Base-by-base conservation (phyloP, 2,329 filamentous ascomycete genomes). In the Nectriaceae sp. region DNA sequence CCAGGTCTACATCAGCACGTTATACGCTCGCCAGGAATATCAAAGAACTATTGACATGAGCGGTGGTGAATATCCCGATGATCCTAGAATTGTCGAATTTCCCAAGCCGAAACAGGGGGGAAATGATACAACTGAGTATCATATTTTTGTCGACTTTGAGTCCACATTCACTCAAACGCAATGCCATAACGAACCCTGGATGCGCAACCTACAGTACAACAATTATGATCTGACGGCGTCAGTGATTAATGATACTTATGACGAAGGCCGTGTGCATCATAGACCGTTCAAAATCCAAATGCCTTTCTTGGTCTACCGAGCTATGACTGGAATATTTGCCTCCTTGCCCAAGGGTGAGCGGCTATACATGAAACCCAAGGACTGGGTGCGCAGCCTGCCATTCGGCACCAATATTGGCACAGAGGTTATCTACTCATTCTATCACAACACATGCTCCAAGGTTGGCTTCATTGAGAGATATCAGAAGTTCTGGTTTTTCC, bases 81-180 rank as follows among this genome's bases (percentile, higher is more conserved):
- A 54, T 10, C 33, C 33, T 10, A 15, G 16, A 16, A 18, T 10
- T 36, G 8, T 36, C n/a, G 33, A 11, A 16, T 36, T 52, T 2
- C 58, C 64, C 0, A 57, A 47, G 10, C 42, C 47, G 4, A 53
- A 50, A 16, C 24, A 29, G 16, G 31, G 29, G 5, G 26, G 37
- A 3, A 40, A 49, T 16, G 55, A 60, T 16, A 39, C 39, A 8
- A 57, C 55, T 2, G 55, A 60, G 36, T 55, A 44, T 36, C 53
- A 57, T 18, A 41, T 59, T 13, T 24, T 50, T 0, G 53, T 56
- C 11, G 57, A 59, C 21, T 49, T 53, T 10, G 56, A 60, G 8
- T 54, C 50, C 10, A 71, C 76, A 39, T 82, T 79, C 55, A 78
- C 82, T 54, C 55, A 54, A 5, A 67, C 72, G 33, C 77, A 80